phyloP scores from a whole-genome alignment of 2,329 filamentous ascomycete genomes.

The Chaetomiaceae sp. region DNA sequence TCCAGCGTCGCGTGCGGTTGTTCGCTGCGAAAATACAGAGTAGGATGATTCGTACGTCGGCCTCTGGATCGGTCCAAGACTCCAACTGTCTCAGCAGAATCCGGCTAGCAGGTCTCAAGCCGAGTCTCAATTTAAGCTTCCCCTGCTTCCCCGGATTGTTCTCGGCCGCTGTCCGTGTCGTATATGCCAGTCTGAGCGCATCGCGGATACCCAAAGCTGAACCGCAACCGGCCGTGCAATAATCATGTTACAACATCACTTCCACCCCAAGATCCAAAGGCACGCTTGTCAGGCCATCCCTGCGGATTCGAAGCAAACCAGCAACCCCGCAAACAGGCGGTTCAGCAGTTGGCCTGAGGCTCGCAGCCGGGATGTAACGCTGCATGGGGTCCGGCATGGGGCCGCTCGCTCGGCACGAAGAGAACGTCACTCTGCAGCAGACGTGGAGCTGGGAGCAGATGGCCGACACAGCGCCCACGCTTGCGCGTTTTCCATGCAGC shows the following conservation, averaged over 20 bases:
- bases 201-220: neutral
- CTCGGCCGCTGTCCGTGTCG: neutral
- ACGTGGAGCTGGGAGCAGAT: too few species aligned
- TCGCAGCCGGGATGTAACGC: conserved; percentile 9
- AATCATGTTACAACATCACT: neutral
- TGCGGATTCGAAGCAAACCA: neutral
- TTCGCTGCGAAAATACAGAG: too few species aligned
- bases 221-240: neutral
- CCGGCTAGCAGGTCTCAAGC: conserved; percentile 1
- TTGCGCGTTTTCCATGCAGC: too few species aligned
- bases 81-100: too few species aligned
- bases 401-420: neutral
- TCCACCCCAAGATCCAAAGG: neutral
- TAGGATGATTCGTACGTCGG: too few species aligned
- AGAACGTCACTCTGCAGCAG: conserved; percentile 15
- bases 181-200: neutral
- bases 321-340: conserved; percentile 8
- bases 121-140: conserved; percentile 12
- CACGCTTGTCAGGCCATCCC: neutral
- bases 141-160: neutral
- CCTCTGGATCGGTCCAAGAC: too few species aligned
- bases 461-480: too few species aligned
- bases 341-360: neutral
- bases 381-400: conserved; percentile 11
- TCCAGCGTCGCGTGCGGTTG: too few species aligned